Evolutionary conservation across 306 rosid species (phyloP).

Genomic region (Inga laurina): DNA sequence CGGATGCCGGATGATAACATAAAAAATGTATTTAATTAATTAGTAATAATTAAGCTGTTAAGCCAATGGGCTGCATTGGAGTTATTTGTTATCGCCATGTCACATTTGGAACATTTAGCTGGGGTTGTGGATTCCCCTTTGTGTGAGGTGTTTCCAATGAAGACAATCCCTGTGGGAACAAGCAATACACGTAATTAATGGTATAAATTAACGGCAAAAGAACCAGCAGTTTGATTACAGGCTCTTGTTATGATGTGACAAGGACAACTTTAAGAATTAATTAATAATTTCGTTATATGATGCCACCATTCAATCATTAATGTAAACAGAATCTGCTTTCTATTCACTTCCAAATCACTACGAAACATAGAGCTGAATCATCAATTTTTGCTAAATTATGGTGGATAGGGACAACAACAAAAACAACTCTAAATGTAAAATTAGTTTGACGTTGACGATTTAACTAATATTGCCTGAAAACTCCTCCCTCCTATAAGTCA

Average conservation of each 20-base stretch:
- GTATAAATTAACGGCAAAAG: not conserved
- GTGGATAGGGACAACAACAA: not conserved
- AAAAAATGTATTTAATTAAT: not conserved
- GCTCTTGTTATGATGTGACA: not conserved
- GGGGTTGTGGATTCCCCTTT: not conserved
- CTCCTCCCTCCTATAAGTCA: not conserved
- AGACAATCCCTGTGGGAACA: not conserved
- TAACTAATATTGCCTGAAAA: not conserved
- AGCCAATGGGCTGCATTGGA: not conserved
- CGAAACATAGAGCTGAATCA: not conserved
- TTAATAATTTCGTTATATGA: not conserved
- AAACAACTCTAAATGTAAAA: not conserved
- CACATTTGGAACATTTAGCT: not conserved
- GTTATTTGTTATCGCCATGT: not conserved
- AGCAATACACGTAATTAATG: not conserved
- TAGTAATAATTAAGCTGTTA: not conserved
- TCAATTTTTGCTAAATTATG: not conserved
- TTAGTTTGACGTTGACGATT: not conserved
- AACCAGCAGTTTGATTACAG: not conserved
- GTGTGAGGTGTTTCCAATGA: not conserved
- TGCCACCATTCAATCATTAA: not conserved
- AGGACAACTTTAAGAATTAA: not conserved
- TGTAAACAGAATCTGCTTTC: conserved; percentile 15
- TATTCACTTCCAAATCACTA: conserved; percentile 13
- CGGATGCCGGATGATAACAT: no score